These are phyloP conservation scores for Diaporthe helianthi DNA, from an alignment of 2,329 filamentous ascomycete species.

Conservation along the genomic window DNA sequence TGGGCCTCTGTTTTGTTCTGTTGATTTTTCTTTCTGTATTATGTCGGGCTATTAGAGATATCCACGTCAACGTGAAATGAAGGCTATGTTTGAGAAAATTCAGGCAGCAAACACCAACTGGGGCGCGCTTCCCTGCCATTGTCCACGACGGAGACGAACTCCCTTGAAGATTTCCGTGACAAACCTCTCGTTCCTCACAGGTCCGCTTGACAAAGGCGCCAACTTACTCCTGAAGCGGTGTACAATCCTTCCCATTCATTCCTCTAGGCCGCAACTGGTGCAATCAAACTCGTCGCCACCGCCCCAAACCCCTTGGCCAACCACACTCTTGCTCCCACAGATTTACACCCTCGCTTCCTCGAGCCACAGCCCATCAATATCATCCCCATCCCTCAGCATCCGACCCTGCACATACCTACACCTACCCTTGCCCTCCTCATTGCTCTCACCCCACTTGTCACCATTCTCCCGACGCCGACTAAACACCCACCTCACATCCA, in stretches of 20 bases:
- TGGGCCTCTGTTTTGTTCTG: background rate
- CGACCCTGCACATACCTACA: conserved; percentile 53
- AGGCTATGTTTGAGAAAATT: background rate
- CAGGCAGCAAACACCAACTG: background rate
- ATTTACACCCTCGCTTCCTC: conserved; percentile 62
- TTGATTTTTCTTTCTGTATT: background rate
- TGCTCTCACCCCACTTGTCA: conserved; percentile 53
- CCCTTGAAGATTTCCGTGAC: conserved; percentile 63
- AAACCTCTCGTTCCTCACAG: conserved; percentile 63
- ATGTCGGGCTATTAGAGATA: background rate
- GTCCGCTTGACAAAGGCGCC: conserved; percentile 56
- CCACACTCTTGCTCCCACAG: conserved; percentile 60
- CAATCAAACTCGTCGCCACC: conserved; percentile 44
- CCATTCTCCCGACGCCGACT: conserved; percentile 56
- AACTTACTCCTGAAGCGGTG: conserved; percentile 39
- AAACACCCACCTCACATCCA: conserved; percentile 68
- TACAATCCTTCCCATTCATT: conserved; percentile 40
- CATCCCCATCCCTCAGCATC: conserved; percentile 52
- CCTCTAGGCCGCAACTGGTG: conserved; percentile 43
- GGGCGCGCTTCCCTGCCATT: background rate
- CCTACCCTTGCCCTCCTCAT: conserved; percentile 50
- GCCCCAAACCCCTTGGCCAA: conserved; percentile 52
- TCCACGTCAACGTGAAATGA: background rate
- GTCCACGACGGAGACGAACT: background rate
- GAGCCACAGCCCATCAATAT: conserved; percentile 45